Evolutionary conservation across 768 basidiomycete genomes (phyloP).

Genomic region (Tulasnella sp.): DNA sequence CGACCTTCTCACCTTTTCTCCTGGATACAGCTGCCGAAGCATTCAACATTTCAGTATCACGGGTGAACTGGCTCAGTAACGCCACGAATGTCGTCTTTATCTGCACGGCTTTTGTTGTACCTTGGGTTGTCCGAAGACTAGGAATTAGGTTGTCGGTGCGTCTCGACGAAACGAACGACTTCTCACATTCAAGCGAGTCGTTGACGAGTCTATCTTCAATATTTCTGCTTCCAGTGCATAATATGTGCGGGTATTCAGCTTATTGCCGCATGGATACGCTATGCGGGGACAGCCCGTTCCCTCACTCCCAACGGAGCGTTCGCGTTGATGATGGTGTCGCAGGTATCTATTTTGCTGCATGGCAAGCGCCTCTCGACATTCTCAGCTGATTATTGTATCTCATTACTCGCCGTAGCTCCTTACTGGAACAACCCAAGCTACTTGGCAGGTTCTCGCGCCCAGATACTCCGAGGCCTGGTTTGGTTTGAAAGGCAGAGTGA

Average conservation of each 20-base stretch:
- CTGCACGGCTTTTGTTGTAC: constrained; percentile 56
- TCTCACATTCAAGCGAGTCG: constrained; percentile 28
- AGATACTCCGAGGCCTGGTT: constrained; percentile 83
- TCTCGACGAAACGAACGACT: not conserved
- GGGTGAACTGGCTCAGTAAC: constrained; percentile 75
- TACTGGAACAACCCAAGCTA: constrained; percentile 55
- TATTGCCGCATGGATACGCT: constrained; percentile 70
- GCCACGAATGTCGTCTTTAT: constrained; percentile 49
- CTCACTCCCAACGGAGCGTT: constrained; percentile 50
- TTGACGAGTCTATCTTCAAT: constrained; percentile 37
- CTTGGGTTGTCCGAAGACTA: constrained; percentile 48
- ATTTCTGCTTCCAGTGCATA: constrained; percentile 43
- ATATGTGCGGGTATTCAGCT: constrained; percentile 48
- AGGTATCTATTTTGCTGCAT: constrained; percentile 37
- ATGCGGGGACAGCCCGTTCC: constrained; percentile 52
- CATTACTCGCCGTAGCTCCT: constrained; percentile 41
- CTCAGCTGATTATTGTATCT: not conserved
- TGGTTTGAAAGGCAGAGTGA: constrained; percentile 62
- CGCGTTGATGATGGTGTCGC: constrained; percentile 61
- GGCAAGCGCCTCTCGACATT: not conserved
- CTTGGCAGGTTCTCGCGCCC: constrained; percentile 70
- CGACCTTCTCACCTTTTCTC: not conserved
- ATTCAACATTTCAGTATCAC: not conserved
- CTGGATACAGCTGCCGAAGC: not conserved
- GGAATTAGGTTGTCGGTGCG: constrained; percentile 46